Evolutionary conservation across 2,329 filamentous ascomycete genomes (phyloP).

Genomic region (Falciphora oryzae): DNA sequence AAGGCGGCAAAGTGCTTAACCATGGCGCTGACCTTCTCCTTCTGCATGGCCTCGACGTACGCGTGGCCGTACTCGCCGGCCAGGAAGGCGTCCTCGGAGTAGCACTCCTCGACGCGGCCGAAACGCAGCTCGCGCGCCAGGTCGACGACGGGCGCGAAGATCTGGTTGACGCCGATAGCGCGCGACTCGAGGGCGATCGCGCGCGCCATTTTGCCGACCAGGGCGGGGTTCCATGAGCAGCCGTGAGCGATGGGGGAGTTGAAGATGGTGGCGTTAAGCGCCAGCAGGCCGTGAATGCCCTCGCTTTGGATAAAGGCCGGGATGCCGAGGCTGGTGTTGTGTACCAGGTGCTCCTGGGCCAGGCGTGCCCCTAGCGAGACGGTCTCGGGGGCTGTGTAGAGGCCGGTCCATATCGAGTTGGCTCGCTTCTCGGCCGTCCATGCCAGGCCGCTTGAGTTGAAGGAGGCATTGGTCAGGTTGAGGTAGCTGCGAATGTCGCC

Average conservation of each 20-base stretch:
- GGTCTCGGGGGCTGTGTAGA: slow-evolving; percentile 57
- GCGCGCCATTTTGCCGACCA: slow-evolving; percentile 61
- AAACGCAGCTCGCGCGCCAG: slow-evolving; percentile 66
- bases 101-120: slow-evolving; percentile 70
- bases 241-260: slow-evolving; percentile 70
- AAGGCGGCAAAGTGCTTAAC: slow-evolving; percentile 73
- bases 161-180: slow-evolving; percentile 64
- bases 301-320: slow-evolving; percentile 70
- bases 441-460: slow-evolving; percentile 61
- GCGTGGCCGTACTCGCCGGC: slow-evolving; percentile 62
- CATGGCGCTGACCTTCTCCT: slow-evolving; percentile 60
- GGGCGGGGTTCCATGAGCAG: slow-evolving; percentile 61
- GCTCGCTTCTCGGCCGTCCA: slow-evolving; percentile 61
- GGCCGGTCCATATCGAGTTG: slow-evolving; percentile 68
- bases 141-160: slow-evolving; percentile 67
- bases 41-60: slow-evolving; percentile 53
- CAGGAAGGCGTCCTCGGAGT: slow-evolving; percentile 62
- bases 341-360: slow-evolving; percentile 62
- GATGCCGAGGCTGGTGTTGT: slow-evolving; percentile 64
- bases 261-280: slow-evolving; percentile 71
- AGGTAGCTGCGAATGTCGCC: slow-evolving; percentile 71
- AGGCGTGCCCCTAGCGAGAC: slow-evolving; percentile 56
- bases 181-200: slow-evolving; percentile 60
- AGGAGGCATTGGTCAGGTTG: slow-evolving; percentile 58
- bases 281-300: slow-evolving; percentile 66